Conservation (phyloP, 2,329 filamentous ascomycete species). For the Coleophoma eucalyptorum region DNA sequence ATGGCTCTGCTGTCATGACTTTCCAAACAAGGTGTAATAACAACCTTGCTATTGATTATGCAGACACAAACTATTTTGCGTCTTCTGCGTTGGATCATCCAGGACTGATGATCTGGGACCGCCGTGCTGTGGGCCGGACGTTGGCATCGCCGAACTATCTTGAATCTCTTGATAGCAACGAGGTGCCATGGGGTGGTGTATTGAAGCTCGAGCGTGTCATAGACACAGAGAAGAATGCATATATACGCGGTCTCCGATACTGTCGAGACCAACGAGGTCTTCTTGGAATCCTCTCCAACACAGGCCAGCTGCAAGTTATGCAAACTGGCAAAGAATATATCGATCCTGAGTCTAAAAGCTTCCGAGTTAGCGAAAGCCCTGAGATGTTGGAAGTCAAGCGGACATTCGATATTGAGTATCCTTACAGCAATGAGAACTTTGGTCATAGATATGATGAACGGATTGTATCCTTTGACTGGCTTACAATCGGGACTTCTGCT, state of each 20-base stretch:
- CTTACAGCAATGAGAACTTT: constrained; percentile 42
- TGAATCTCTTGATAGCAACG: constrained; percentile 56
- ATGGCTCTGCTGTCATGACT: constrained; percentile 48
- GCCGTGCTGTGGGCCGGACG: constrained; percentile 54
- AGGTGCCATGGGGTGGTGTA: constrained; percentile 59
- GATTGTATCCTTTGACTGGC: constrained; percentile 67
- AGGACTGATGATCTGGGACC: constrained; percentile 74
- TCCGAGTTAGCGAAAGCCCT: constrained; percentile 47
- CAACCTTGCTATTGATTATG: constrained; percentile 73
- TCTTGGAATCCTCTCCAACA: constrained; percentile 57
- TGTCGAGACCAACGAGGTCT: constrained; percentile 59
- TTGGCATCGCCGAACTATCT: constrained; percentile 51
- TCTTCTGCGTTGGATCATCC: constrained; percentile 75
- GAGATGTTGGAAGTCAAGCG: constrained; percentile 56
- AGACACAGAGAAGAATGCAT: constrained; percentile 48
- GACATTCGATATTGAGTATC: constrained; percentile 59
- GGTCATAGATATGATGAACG: constrained; percentile 47
- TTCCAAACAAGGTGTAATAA: constrained; percentile 66
- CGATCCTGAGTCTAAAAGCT: constrained; percentile 33
- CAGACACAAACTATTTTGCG: constrained; percentile 80
- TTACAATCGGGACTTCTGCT: constrained; percentile 52
- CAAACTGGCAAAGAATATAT: constrained; percentile 53
- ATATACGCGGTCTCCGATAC: constrained; percentile 60
- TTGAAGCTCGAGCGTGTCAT: constrained; percentile 55
- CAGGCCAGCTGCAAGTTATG: constrained; percentile 59